phyloP scores from a whole-genome alignment of 2,329 filamentous ascomycete species.

The Sporothrix protearum region DNA sequence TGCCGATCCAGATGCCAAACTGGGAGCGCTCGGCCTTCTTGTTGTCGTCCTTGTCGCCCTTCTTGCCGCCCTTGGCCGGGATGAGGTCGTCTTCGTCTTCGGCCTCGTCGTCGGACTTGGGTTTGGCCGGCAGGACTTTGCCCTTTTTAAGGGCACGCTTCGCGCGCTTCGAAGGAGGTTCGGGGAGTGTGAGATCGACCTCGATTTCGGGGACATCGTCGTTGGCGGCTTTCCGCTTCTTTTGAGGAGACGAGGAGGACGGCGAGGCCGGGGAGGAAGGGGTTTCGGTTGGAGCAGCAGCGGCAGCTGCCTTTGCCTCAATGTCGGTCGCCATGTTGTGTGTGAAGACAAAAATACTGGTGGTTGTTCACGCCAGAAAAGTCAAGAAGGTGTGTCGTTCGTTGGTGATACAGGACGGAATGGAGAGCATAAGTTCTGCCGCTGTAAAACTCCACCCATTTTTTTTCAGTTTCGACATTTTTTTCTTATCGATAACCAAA shows the following conservation, averaged over 20 bases:
- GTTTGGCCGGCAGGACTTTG: conserved; percentile 51
- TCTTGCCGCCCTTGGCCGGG: neutral
- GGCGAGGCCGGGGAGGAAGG: conserved; percentile 32
- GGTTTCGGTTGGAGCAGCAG: neutral
- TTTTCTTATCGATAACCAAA: conserved; percentile 12
- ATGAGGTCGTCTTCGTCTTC: conserved; percentile 15
- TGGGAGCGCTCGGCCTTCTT: conserved; percentile 62
- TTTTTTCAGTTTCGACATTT: conserved; percentile 9
- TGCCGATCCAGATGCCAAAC: conserved; percentile 92
- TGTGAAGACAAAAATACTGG: no score
- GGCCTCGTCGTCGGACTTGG: conserved; percentile 33
- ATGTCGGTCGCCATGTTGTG: conserved; percentile 11
- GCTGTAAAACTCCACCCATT: neutral
- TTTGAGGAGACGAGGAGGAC: conserved; percentile 51
- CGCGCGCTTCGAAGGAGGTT: conserved; percentile 92
- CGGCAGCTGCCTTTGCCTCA: conserved; percentile 4
- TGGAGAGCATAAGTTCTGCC: neutral
- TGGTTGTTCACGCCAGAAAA: neutral
- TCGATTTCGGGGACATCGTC: conserved; percentile 65
- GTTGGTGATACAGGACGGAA: neutral
- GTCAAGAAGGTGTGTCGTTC: no score
- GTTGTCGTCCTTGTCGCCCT: conserved; percentile 3
- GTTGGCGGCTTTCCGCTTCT: conserved; percentile 64
- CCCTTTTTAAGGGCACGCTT: conserved; percentile 85
- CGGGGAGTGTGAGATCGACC: conserved; percentile 83